Percentiles rank a stretch among this genome's conserved stretches.
Conservation (phyloP, 176 grass and related monocot species). For the Musa acuminata region DNA sequence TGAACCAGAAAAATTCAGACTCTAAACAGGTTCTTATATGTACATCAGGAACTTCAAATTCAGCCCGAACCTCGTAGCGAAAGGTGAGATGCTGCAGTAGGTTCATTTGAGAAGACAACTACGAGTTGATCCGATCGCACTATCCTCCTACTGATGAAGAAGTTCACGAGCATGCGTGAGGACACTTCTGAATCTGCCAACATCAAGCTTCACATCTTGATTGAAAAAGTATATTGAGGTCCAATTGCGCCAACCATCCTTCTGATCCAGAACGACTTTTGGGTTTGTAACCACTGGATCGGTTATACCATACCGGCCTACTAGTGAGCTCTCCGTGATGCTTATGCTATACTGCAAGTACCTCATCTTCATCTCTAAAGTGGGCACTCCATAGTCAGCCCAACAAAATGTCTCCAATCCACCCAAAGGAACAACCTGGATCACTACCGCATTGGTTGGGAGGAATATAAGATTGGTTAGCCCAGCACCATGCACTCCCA, state of each 20-base stretch:
- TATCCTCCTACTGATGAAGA: conserved; percentile 15
- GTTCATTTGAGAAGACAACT: background rate
- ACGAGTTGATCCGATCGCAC: background rate
- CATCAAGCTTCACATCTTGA: conserved; percentile 64
- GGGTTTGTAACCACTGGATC: conserved; percentile 47
- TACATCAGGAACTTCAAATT: background rate
- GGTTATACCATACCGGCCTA: conserved; percentile 30
- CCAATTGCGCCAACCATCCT: conserved; percentile 41
- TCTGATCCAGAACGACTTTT: conserved; percentile 21
- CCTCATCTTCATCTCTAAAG: conserved; percentile 46
- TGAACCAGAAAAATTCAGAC: background rate
- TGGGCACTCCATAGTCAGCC: conserved; percentile 42
- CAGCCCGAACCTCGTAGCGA: background rate
- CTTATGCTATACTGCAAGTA: conserved; percentile 56
- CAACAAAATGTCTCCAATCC: conserved; percentile 35
- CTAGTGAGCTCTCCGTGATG: conserved; percentile 49
- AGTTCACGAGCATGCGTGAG: conserved; percentile 33
- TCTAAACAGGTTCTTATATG: background rate
- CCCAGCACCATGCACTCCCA: conserved; percentile 39
- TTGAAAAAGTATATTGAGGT: conserved; percentile 41
- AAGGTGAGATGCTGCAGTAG: background rate
- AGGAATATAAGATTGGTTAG: conserved; percentile 65
- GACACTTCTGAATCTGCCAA: conserved; percentile 30
- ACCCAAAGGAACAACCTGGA: conserved; percentile 76
- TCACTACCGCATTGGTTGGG: conserved; percentile 38